Evolutionary conservation across 306 rosid genomes (phyloP), one percentile per base, ranked within the genome.

Genomic region (Sophora flavescens): DNA sequence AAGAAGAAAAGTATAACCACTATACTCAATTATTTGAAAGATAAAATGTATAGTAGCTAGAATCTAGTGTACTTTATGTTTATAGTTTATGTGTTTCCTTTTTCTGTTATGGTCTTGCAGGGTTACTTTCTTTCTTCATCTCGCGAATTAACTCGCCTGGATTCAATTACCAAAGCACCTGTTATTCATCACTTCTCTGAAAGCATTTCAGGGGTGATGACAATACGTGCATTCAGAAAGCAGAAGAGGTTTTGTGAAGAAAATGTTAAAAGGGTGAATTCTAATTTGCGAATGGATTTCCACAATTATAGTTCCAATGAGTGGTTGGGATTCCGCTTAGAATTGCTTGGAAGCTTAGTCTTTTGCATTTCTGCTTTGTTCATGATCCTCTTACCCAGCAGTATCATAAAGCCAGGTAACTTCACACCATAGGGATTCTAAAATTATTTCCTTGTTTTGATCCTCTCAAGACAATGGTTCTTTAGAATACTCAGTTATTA

Each of bases 161-260:
- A 92, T 72, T 80, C 87, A 5, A 92, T 92, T 72, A 90, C 97
- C 8, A 92, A 92, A 70, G 97, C 97, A 3, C 97, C 93, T 18
- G 79, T 92, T 12, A 92, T 92, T 81, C 93, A 90, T 74, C 87
- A 92, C 72, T 92, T 92, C 84, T 92, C 96, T 33, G 97, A 92
- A 80, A 92, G 89, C 84, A 86, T 92, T 48, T 75, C 92, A 0
- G 96, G 96, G 6, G 96, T 92, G 28, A 86, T 90, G 93, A 92
- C 96, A 0, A 88, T 92, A 57, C 91, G 97, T 17, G 77, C 91
- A 15, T 92, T 92, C 83, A 74, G 78, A 68, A 86, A 75, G 76
- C 92, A 87, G 72, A 74, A 18, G 12, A 60, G 28, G 4, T 92
- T 92, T 77, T 74, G 58, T 58, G 72, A 77, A 45, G 93, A 87